Evolutionary conservation across 495 filamentous ascomycete species (phyloP).

Genomic region (Schizothecium vesticola): DNA sequence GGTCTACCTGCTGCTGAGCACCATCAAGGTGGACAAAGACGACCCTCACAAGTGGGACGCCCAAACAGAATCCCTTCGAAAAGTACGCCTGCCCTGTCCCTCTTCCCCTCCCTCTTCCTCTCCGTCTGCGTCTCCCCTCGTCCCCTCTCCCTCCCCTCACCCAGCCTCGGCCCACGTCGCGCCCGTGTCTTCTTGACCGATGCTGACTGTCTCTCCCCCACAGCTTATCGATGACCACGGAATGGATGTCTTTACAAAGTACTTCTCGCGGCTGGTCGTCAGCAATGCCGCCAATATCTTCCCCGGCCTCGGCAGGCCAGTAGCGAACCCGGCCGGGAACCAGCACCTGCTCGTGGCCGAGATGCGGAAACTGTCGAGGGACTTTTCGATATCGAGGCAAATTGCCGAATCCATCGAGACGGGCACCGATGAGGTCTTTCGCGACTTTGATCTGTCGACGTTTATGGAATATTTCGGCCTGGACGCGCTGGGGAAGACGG

Average conservation of each 20-base stretch:
- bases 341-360: conserved; percentile 76
- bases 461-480: conserved; percentile 94
- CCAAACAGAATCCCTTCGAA: conserved; percentile 83
- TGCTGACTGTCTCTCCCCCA: neutral
- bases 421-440: conserved; percentile 77
- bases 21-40: conserved; percentile 86
- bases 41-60: conserved; percentile 87
- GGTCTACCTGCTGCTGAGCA: conserved; percentile 87
- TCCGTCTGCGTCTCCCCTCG: neutral
- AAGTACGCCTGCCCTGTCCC: conserved; percentile 52
- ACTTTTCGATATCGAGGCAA: conserved; percentile 74
- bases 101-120: neutral
- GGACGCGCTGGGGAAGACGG: conserved; percentile 76
- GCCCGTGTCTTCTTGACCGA: no score
- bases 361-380: conserved; percentile 76
- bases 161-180: neutral
- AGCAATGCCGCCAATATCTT: conserved; percentile 85
- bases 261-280: conserved; percentile 81
- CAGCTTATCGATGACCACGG: conserved; percentile 91
- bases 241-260: conserved; percentile 93
- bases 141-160: neutral
- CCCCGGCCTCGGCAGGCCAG: conserved; percentile 61
- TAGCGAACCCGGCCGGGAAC: conserved; percentile 63
- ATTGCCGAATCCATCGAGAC: conserved; percentile 91
- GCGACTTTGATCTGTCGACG: conserved; percentile 85